These are phyloP conservation scores for Naganishia randhawae DNA, from an alignment of 768 basidiomycete species.

Conservation along the genomic window DNA sequence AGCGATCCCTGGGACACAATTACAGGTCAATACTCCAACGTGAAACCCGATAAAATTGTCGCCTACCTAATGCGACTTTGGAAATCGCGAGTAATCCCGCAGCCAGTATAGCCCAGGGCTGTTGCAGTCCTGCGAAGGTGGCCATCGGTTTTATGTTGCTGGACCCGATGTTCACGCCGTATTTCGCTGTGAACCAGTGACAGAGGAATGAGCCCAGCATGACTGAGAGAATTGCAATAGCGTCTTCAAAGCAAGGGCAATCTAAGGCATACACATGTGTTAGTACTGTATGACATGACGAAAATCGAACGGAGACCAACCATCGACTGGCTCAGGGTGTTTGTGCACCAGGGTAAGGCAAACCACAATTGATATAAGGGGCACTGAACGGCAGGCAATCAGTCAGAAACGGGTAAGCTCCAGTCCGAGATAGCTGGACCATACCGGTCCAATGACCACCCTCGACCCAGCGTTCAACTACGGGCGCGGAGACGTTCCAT, in stretches of 20 bases:
- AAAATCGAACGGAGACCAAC: neutral
- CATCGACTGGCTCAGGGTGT: constrained; percentile 86
- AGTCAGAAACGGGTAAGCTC: constrained; percentile 53
- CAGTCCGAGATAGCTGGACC: constrained; percentile 38
- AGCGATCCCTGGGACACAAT: constrained; percentile 60
- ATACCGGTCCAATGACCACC: constrained; percentile 47
- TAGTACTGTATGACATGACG: neutral
- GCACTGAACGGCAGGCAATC: constrained; percentile 43
- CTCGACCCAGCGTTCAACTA: constrained; percentile 53
- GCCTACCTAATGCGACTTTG: constrained; percentile 56
- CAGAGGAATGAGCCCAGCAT: constrained; percentile 68
- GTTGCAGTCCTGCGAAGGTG: neutral
- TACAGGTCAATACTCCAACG: neutral
- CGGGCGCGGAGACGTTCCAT: constrained; percentile 50
- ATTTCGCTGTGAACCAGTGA: constrained; percentile 59
- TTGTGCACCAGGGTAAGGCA: constrained; percentile 74
- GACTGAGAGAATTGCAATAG: constrained; percentile 85
- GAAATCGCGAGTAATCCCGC: neutral
- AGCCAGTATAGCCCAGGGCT: constrained; percentile 8
- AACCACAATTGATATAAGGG: constrained; percentile 46
- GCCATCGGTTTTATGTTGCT: too few species aligned
- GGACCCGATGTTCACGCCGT: neutral
- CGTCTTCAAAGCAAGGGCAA: constrained; percentile 97
- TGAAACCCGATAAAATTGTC: neutral
- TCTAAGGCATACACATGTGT: constrained; percentile 51